These are phyloP conservation scores for Uncinocarpus reesii DNA, from an alignment of 2,329 filamentous ascomycete genomes.

Conservation along the genomic window DNA sequence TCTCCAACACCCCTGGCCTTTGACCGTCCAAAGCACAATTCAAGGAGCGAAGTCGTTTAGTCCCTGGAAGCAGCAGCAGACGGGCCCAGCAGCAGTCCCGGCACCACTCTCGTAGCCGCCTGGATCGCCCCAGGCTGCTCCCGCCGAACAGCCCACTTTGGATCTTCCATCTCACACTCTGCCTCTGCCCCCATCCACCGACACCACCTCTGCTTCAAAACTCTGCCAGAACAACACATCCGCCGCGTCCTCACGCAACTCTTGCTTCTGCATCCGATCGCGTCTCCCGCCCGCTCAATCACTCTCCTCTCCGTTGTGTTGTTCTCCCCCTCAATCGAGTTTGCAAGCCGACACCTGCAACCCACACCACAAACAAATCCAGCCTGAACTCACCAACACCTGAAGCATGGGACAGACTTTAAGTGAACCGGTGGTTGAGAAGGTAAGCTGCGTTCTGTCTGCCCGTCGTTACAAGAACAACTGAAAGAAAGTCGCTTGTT, in stretches of 20 bases:
- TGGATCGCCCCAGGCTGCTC: not conserved
- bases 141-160: slow-evolving; percentile 8
- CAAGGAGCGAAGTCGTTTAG: not conserved
- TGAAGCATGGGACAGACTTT: slow-evolving; percentile 92
- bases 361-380: slow-evolving; percentile 13
- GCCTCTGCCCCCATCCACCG: slow-evolving; percentile 17
- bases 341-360: slow-evolving; percentile 18
- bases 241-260: not conserved
- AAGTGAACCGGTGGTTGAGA: slow-evolving; percentile 96
- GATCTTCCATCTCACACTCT: slow-evolving; percentile 17
- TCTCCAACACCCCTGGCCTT: slow-evolving; percentile 19
- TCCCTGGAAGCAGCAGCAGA: not conserved
- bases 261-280: slow-evolving; percentile 20
- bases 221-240: not conserved
- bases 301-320: slow-evolving; percentile 18
- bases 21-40: not conserved
- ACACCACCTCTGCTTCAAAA: slow-evolving; percentile 6
- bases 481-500: not conserved
- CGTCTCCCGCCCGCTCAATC: slow-evolving; percentile 23
- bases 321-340: slow-evolving; percentile 15
- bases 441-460: slow-evolving; percentile 55
- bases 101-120: slow-evolving; percentile 4
- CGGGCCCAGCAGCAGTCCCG: not conserved
- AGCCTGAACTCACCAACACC: slow-evolving; percentile 12
- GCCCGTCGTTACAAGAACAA: not conserved